Base-by-base conservation (phyloP, 805 yeast species). In the Millerozyma acaciae region DNA sequence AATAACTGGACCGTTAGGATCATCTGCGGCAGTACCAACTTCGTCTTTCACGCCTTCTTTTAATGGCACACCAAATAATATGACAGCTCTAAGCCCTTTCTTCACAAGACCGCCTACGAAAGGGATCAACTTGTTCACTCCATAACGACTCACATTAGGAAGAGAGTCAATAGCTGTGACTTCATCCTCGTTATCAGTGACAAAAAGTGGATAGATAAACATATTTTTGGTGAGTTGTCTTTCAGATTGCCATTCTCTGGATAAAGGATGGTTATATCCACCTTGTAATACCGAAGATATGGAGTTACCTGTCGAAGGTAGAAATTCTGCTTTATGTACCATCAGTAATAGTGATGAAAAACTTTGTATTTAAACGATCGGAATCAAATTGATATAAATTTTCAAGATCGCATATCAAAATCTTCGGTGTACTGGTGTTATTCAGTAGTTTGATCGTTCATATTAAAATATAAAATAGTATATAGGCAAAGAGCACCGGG, bases 1-100 rank as follows among this genome's bases (percentile, higher is more conserved):
- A 44, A 93, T 89, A 2, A 93, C 97, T 2, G 98, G 97, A 0
- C 97, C 97, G 21, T 85, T 74, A 23, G 96, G 96, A 57, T 88
- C 96, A 57, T 93, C 97, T 2, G 98, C 98, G 28, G 87, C 75
- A 2, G 95, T 76, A 6, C 96, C 98, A 21, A 66, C 68, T 5
- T 74, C 68, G 57, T 93, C 98, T 51, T 93, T 93, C 30, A 63
- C 75, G 6, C 83, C 87, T 1, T 72, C 79, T 35, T 76, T 76
- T 46, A 85, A 55, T 12, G 95, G 90, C 6, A 93, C 96, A 26
- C 98, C 98, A 59, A 93, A 93, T 38, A 93, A 64, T 37, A 93
- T 82, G 8, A 93, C 97, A 0, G 96, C 72, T 42, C 74, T 70
- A 29, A 93, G 68, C 2, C 98, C 98, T 53, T 89, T 89, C 4